Percentiles rank a stretch among this genome's conserved stretches.
Conservation (phyloP, 176 grass and related monocot genomes). For the Chloris gayana region DNA sequence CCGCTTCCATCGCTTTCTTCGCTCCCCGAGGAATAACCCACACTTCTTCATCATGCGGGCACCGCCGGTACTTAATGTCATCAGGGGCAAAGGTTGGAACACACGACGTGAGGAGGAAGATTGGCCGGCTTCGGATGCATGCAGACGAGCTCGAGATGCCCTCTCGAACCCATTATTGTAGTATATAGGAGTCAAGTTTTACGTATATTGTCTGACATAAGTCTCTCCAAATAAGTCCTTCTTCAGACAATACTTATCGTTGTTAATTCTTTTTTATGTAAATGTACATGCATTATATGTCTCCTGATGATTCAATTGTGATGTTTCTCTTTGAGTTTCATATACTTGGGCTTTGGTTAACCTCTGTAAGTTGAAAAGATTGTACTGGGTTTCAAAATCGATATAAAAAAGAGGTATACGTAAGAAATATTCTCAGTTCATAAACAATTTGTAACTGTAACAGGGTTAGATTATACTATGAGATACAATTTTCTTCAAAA, state of each 20-base stretch:
- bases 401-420: neutral
- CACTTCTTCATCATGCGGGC: conserved; percentile 6
- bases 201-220: conserved; percentile 37
- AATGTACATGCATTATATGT: conserved; percentile 45
- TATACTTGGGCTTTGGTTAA: neutral
- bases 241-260: conserved; percentile 26
- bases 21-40: neutral
- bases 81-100: conserved; percentile 15
- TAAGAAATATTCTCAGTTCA: neutral
- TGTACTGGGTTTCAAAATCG: conserved; percentile 1
- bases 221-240: neutral
- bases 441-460: neutral
- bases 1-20: neutral
- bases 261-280: conserved; percentile 37
- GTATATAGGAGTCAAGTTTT: conserved; percentile 31
- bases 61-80: neutral
- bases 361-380: conserved; percentile 26
- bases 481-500: too few species aligned
- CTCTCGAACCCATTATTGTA: conserved; percentile 50
- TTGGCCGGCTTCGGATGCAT: conserved; percentile 27
- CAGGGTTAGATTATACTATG: neutral
- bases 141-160: conserved; percentile 33
- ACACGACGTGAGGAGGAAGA: conserved; percentile 29
- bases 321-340: conserved; percentile 20
- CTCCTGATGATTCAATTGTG: conserved; percentile 23